Percentiles rank a stretch among this genome's conserved stretches.
Evolutionary conservation across 1,284 basidiomycete genomes (phyloP).

Genomic region (Takashimella koratensis): DNA sequence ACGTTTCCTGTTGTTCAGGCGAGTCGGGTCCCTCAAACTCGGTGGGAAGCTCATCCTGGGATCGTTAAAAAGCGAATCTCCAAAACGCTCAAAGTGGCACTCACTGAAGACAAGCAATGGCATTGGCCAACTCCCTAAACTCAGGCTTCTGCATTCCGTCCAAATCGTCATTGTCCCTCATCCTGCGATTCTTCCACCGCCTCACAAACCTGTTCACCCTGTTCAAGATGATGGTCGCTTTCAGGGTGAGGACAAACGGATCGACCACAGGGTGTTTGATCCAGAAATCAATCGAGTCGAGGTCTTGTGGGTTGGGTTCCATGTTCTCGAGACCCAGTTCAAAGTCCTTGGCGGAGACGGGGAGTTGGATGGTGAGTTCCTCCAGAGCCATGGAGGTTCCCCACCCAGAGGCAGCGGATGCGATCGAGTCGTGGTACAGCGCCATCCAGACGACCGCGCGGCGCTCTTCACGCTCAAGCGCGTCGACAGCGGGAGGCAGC

Average conservation of each 20-base stretch:
- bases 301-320: constrained; percentile 43
- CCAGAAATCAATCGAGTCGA: constrained; percentile 44
- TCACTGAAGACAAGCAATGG: constrained; percentile 41
- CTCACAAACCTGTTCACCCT: constrained; percentile 37
- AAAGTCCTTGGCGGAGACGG: constrained; percentile 36
- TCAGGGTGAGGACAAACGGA: constrained; percentile 39
- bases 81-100: constrained; percentile 4
- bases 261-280: constrained; percentile 46
- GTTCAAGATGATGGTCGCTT: constrained; percentile 35
- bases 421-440: constrained; percentile 44
- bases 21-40: constrained; percentile 22
- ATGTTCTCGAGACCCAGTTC: constrained; percentile 31
- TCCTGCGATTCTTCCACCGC: constrained; percentile 44
- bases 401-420: constrained; percentile 44
- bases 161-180: constrained; percentile 41
- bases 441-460: constrained; percentile 45
- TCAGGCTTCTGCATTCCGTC: constrained; percentile 45
- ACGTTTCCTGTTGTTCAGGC: constrained; percentile 18
- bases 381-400: constrained; percentile 43
- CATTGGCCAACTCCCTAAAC: constrained; percentile 44
- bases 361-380: constrained; percentile 43
- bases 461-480: constrained; percentile 47
- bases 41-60: constrained; percentile 41
- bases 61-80: background rate
- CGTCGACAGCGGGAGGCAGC: constrained; percentile 41